Conservation (phyloP, 1,284 basidiomycete genomes). For the Coniferiporia weirii region DNA sequence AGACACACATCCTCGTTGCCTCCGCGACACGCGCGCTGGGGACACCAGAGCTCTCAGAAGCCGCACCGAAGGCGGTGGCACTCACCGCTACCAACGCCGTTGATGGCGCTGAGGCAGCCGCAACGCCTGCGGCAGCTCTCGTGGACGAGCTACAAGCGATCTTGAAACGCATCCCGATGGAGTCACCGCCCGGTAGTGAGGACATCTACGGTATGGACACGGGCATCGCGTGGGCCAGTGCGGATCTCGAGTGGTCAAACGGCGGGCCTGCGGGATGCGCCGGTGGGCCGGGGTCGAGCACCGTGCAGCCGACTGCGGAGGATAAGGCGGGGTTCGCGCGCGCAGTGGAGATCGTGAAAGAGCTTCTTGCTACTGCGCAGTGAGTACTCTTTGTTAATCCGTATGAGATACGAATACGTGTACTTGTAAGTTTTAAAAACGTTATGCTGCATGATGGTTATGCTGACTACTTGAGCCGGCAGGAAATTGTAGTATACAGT, state of each 20-base stretch:
- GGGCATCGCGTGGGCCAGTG: constrained; percentile 57
- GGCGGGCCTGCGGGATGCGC: constrained; percentile 57
- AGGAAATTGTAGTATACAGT: too few species aligned
- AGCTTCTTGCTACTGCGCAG: constrained; percentile 40
- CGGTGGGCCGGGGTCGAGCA: constrained; percentile 35
- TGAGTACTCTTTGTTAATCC: constrained; percentile 13
- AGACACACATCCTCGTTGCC: constrained; percentile 38
- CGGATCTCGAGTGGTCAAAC: constrained; percentile 56
- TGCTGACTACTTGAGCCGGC: too few species aligned
- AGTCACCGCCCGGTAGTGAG: constrained; percentile 53
- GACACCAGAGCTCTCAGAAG: constrained; percentile 37
- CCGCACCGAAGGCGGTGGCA: constrained; percentile 40
- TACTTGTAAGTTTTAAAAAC: too few species aligned
- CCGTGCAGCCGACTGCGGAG: constrained; percentile 47
- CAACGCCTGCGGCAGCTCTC: constrained; percentile 27
- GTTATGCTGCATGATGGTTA: too few species aligned
- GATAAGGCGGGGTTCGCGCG: constrained; percentile 60
- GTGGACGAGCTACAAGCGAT: constrained; percentile 54
- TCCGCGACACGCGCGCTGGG: constrained; percentile 45
- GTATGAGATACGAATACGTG: too few species aligned
- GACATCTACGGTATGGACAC: constrained; percentile 69
- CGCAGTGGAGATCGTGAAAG: constrained; percentile 60
- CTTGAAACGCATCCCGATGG: constrained; percentile 51
- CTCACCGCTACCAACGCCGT: constrained; percentile 20
- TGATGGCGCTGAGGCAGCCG: constrained; percentile 29